phyloP scores from a whole-genome alignment of 345 rosid genomes.

The Eutrema japonicum region DNA sequence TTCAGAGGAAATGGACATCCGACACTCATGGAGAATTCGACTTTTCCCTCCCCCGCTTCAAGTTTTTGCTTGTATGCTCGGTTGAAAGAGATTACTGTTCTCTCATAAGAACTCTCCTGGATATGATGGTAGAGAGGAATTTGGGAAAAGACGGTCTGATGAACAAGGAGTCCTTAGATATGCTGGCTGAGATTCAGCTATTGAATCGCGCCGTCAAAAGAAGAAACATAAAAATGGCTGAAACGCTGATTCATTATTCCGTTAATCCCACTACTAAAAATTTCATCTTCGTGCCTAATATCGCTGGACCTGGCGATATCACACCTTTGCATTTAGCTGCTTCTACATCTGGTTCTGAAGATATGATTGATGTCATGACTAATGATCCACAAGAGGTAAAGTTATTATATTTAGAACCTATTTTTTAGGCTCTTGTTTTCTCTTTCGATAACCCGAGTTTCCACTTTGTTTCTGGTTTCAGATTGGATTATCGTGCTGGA shows the following conservation, averaged over 20 bases:
- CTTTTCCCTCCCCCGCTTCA: slow-evolving; percentile 66
- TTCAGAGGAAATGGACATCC: slow-evolving; percentile 55
- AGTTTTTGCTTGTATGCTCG: slow-evolving; percentile 68
- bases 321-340: slow-evolving; percentile 88
- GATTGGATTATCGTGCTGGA: slow-evolving; percentile 79
- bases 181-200: slow-evolving; percentile 71
- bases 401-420: neutral
- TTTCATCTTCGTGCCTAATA: slow-evolving; percentile 65
- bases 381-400: slow-evolving; percentile 79
- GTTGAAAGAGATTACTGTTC: slow-evolving; percentile 74
- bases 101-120: slow-evolving; percentile 61
- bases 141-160: slow-evolving; percentile 43
- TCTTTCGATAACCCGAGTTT: neutral
- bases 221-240: slow-evolving; percentile 65
- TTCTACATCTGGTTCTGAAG: slow-evolving; percentile 59
- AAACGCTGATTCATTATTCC: slow-evolving; percentile 59
- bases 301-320: slow-evolving; percentile 67
- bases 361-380: slow-evolving; percentile 69
- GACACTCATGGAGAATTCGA: slow-evolving; percentile 40
- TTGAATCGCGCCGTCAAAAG: slow-evolving; percentile 76
- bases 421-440: neutral
- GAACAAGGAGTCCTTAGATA: slow-evolving; percentile 50
- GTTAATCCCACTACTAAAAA: slow-evolving; percentile 29
- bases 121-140: slow-evolving; percentile 65
- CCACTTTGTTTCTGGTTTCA: slow-evolving; percentile 30